Evolutionary conservation across 192 early-diverging fungal genomes (phyloP), one percentile per base, ranked within the genome.

Genomic region (Piromyces finnis): DNA sequence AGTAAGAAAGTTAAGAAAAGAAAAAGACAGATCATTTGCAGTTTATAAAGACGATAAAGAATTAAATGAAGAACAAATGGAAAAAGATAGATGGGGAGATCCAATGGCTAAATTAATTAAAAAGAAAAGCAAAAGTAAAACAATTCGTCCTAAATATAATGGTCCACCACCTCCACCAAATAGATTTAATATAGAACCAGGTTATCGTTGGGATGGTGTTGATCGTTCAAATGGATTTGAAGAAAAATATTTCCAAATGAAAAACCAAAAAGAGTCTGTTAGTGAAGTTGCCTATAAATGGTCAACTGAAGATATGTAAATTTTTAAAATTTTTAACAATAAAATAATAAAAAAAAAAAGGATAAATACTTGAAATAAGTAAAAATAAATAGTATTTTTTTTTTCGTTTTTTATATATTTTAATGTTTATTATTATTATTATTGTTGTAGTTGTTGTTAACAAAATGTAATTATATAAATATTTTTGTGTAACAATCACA

Each of bases 161-260:
- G 89, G 91, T 0, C 83, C 89, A 41, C 86, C 87, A n/a, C 86
- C 87, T 78, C 87, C 90, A 11, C 88, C 90, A 14, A 94, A 94
- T 81, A 84, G 92, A 3, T 93, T 89, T 82, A 87, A 87, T 18
- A 93, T 94, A 30, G 83, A 82, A n/a, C 92, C 93, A 1, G 93
- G 93, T 16, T 92, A 93, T 82, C 82, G 92, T 29, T 94, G 93
- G 93, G 93, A 94, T 81, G 93, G 93, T 17, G 91, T 94, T 7
- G 92, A 94, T 81, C 81, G 93, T n/a, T 90, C 89, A 12, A 94
- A 93, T 82, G 93, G 93, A 26, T 94, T 92, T 81, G 92, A 94
- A 83, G 80, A 79, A 7, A 85, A 89, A 29, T 78, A 84, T 11
- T 89, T 91, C 68, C 84, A 68, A 68, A 68, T 68, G 51, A 68